phyloP scores from a whole-genome alignment of 78 protist genomes.

The Ministeria vibrans region DNA sequence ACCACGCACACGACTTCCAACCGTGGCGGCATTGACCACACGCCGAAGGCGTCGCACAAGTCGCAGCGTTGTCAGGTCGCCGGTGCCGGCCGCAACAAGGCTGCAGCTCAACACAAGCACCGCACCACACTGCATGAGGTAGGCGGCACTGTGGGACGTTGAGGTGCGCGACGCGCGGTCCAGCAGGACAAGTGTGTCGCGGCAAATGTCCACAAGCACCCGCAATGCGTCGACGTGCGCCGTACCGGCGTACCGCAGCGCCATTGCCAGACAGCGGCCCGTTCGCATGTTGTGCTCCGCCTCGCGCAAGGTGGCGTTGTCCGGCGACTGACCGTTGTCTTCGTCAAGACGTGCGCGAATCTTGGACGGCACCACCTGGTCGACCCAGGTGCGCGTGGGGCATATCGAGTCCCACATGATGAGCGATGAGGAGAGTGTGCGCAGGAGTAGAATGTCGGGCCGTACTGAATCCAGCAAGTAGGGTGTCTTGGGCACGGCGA shows the following conservation, averaged over 20 bases:
- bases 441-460: slow-evolving; percentile 55
- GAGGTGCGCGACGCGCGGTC: background rate
- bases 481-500: slow-evolving; percentile 52
- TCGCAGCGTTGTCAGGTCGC: slow-evolving; percentile 41
- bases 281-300: background rate
- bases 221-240: background rate
- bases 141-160: background rate
- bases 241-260: slow-evolving; percentile 52
- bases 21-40: too few relatives aligned
- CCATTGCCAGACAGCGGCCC: slow-evolving; percentile 23
- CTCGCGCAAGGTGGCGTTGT: background rate
- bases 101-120: slow-evolving; percentile 28
- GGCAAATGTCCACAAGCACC: background rate
- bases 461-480: slow-evolving; percentile 56
- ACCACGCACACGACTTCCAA: background rate
- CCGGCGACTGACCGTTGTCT: background rate
- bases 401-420: slow-evolving; percentile 39
- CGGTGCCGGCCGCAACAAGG: slow-evolving; percentile 63
- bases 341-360: background rate
- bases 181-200: background rate
- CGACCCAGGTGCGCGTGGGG: slow-evolving; percentile 6
- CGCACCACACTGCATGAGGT: background rate
- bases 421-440: slow-evolving; percentile 37
- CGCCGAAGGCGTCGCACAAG: slow-evolving; percentile 20
- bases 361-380: background rate